These are phyloP conservation scores for Polygonum aviculare DNA, from an alignment of 148 eudicot genomes.

Conservation along the genomic window DNA sequence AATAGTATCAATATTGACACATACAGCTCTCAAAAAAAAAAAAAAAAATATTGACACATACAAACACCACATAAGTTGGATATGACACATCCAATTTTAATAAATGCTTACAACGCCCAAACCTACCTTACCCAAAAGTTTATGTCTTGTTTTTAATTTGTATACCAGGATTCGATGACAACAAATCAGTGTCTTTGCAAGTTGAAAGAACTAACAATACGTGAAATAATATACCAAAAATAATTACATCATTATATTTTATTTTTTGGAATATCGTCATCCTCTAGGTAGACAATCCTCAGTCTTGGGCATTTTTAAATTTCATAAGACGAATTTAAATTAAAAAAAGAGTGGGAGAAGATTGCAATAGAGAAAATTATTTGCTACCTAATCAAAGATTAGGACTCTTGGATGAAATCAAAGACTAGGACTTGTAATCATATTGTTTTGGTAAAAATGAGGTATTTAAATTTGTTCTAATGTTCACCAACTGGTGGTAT, in stretches of 20 bases:
- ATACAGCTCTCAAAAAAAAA: no score
- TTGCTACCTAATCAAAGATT: slow-evolving; percentile 1
- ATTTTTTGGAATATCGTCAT: background rate
- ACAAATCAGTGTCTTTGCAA: background rate
- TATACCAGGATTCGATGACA: background rate
- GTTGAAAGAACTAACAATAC: background rate
- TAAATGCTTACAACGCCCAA: slow-evolving; percentile 5
- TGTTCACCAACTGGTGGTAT: background rate
- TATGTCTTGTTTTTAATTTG: background rate
- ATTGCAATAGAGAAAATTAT: background rate
- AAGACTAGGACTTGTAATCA: background rate
- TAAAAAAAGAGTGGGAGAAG: background rate
- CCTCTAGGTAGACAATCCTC: background rate
- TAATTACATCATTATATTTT: no score
- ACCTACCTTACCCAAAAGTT: background rate
- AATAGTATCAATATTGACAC: background rate
- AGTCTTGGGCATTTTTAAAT: background rate
- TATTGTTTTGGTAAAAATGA: background rate
- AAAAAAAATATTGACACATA: no score
- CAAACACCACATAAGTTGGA: slow-evolving; percentile 9
- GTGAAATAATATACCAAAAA: background rate
- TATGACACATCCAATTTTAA: background rate
- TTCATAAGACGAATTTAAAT: background rate
- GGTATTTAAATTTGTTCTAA: background rate
- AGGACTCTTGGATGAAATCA: background rate